Evolutionary conservation across 495 filamentous ascomycete species (phyloP).

Genomic region (Ascodesmis nigricans): DNA sequence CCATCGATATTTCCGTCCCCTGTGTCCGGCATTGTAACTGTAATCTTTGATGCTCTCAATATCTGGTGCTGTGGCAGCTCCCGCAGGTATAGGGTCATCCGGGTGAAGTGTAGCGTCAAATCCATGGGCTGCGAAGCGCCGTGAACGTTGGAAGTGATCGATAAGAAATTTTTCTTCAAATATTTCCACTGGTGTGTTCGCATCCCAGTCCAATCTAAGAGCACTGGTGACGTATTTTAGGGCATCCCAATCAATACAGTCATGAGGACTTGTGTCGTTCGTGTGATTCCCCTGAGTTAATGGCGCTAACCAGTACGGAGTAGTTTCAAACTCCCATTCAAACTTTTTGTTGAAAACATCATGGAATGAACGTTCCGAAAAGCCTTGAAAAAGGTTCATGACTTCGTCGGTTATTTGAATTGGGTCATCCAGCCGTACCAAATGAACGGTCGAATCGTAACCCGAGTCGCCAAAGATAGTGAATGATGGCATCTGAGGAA

Average conservation of each 20-base stretch:
- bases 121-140: constrained; percentile 29
- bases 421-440: constrained; percentile 23
- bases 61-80: constrained; percentile 28
- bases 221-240: constrained; percentile 28
- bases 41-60: constrained; percentile 46
- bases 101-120: constrained; percentile 26
- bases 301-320: constrained; percentile 76
- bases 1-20: constrained; percentile 9
- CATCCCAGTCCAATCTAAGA: constrained; percentile 31
- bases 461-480: constrained; percentile 44
- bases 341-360: constrained; percentile 82
- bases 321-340: constrained; percentile 34
- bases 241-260: constrained; percentile 44
- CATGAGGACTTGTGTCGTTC: constrained; percentile 13
- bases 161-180: constrained; percentile 45
- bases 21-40: constrained; percentile 21
- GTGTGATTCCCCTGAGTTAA: constrained; percentile 18
- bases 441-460: constrained; percentile 33
- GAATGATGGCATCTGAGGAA: constrained; percentile 48
- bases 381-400: constrained; percentile 34
- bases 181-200: constrained; percentile 31
- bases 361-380: constrained; percentile 56
- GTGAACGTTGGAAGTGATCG: constrained; percentile 52
- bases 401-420: constrained; percentile 19
- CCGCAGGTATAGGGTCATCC: constrained; percentile 32